Percentiles rank a stretch among this genome's conserved stretches.
phyloP scores from a whole-genome alignment of 176 grass and related monocot species.

The Secale cereale region DNA sequence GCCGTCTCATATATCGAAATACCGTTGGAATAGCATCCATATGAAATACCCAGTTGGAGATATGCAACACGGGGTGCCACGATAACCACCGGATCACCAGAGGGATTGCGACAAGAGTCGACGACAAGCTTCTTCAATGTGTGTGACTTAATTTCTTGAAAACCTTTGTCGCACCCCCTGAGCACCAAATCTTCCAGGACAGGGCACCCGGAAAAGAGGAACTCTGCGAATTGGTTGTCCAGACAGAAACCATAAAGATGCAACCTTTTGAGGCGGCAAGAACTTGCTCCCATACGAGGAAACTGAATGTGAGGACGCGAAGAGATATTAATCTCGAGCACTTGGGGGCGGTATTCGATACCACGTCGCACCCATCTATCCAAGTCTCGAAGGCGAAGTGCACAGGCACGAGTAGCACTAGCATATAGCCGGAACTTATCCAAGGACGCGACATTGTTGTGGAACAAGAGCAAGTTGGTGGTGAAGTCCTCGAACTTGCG shows the following conservation, averaged over 20 bases:
- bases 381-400: neutral
- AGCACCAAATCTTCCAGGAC: constrained; percentile 6
- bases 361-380: constrained; percentile 32
- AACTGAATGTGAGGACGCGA: neutral
- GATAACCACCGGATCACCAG: neutral
- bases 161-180: neutral
- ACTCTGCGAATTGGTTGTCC: neutral
- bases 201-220: neutral
- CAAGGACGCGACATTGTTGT: neutral
- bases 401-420: neutral
- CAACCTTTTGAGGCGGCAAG: constrained; percentile 2
- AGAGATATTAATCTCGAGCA: neutral
- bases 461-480: constrained; percentile 6
- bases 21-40: fast-evolving
- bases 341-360: constrained; percentile 5
- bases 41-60: neutral
- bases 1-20: neutral
- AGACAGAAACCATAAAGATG: neutral
- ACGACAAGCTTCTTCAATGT: neutral
- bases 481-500: neutral
- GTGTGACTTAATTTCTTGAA: neutral
- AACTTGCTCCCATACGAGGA: neutral
- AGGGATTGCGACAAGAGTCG: neutral
- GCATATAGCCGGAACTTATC: neutral
- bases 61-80: neutral